phyloP scores from a whole-genome alignment of 768 basidiomycete species.

The Psilocybe tampanensis region DNA sequence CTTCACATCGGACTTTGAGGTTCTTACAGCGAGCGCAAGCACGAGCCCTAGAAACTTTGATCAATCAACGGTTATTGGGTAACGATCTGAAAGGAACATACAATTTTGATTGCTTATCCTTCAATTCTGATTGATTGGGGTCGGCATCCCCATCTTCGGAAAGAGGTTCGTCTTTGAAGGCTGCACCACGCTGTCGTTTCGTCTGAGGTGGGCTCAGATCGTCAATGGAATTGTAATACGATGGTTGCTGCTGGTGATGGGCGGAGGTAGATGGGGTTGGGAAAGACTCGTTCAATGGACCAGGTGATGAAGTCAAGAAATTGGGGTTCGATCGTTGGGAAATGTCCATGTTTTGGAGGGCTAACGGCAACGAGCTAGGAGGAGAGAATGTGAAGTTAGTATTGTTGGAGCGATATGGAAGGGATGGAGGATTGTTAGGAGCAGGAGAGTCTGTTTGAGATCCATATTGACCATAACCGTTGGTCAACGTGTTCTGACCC shows the following conservation, averaged over 20 bases:
- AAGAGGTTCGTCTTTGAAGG: conserved; percentile 31
- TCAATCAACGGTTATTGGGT: conserved; percentile 5
- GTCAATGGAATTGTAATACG: conserved; percentile 22
- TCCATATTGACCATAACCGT: conserved; percentile 17
- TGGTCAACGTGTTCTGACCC: conserved; percentile 9
- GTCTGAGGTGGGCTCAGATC: conserved; percentile 23
- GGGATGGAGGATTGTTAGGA: not conserved
- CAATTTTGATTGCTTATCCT: conserved; percentile 46
- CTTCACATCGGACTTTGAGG: conserved; percentile 75
- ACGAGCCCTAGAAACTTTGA: conserved; percentile 41
- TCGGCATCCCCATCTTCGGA: conserved; percentile 42
- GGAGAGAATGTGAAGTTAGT: conserved; percentile 17
- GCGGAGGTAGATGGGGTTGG: conserved; percentile 17
- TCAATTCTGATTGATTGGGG: conserved; percentile 30
- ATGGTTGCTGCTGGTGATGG: conserved; percentile 17
- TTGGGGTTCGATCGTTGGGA: conserved; percentile 8
- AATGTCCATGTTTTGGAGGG: conserved; percentile 4
- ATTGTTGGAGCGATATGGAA: conserved; percentile 15
- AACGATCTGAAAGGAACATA: conserved; percentile 26
- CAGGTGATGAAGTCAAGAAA: conserved; percentile 26
- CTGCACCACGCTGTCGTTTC: conserved; percentile 39
- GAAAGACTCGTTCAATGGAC: conserved; percentile 28
- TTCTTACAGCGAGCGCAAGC: conserved; percentile 76
- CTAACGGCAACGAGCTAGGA: not conserved
- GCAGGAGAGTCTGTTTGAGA: conserved; percentile 12